phyloP scores from a whole-genome alignment of 83 land plant genomes.

The Picea mariana region DNA sequence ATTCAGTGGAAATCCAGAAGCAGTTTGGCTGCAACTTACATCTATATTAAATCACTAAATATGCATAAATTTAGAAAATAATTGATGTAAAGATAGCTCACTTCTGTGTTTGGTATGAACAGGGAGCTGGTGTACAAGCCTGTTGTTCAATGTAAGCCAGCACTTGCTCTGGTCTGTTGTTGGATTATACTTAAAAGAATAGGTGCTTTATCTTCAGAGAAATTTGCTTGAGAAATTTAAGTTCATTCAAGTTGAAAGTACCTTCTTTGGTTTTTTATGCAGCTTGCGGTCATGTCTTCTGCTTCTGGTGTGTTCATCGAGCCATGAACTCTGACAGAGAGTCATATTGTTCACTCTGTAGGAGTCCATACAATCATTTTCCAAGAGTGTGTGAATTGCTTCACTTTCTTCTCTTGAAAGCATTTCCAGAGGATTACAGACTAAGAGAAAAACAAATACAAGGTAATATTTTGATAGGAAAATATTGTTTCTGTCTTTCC shows the following conservation, averaged over 20 bases:
- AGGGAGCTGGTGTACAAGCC: slow-evolving; percentile 93
- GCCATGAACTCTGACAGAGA: slow-evolving; percentile 45
- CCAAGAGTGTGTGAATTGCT: slow-evolving; percentile 72
- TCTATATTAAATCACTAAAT: too few species aligned
- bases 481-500: too few species aligned
- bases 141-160: slow-evolving; percentile 34
- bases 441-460: slow-evolving; percentile 47
- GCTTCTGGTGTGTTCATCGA: slow-evolving; percentile 85
- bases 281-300: slow-evolving; percentile 91
- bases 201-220: background rate
- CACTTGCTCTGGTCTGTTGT: slow-evolving; percentile 20
- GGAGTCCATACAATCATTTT: slow-evolving; percentile 60
- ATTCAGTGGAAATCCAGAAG: too few species aligned
- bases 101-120: background rate
- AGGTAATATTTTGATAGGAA: slow-evolving; percentile 33
- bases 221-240: background rate
- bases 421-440: slow-evolving; percentile 54
- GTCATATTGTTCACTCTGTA: slow-evolving; percentile 82
- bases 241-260: background rate
- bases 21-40: too few species aligned
- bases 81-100: too few species aligned
- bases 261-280: slow-evolving; percentile 23
- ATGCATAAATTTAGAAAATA: too few species aligned
- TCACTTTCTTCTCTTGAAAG: slow-evolving; percentile 55
- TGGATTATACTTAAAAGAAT: slow-evolving; percentile 5